These are phyloP conservation scores for Apiosordaria backusii DNA, from an alignment of 495 filamentous ascomycete species.

Conservation along the genomic window DNA sequence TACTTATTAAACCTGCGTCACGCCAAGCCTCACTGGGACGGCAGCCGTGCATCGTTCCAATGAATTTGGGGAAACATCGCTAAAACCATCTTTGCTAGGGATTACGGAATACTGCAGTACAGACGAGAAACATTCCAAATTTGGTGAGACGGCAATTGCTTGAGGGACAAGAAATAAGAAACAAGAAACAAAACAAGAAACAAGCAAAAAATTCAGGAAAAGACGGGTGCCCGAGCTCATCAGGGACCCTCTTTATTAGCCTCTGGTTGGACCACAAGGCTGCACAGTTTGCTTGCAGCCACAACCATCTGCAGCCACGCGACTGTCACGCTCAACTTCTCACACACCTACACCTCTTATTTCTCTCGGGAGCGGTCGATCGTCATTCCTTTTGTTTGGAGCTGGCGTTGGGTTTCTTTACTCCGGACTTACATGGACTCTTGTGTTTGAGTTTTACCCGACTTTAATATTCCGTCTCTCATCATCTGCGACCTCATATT, in stretches of 20 bases:
- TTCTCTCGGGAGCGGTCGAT: not conserved
- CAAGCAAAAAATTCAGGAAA: not conserved
- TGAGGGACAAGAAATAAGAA: not conserved
- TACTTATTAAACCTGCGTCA: conserved; percentile 23
- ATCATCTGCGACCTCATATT: not conserved
- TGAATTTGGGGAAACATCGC: not conserved
- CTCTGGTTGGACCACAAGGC: not conserved
- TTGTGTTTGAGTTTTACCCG: not conserved
- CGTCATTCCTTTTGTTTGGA: not conserved
- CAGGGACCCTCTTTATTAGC: not conserved
- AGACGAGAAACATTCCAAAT: not conserved
- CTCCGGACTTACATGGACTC: not conserved
- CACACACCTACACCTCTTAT: not conserved
- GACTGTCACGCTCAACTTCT: not conserved
- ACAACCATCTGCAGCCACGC: not conserved
- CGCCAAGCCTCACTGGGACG: not conserved
- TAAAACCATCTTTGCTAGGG: not conserved
- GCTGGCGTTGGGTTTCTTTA: not conserved
- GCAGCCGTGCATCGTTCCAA: not conserved
- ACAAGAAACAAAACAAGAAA: not conserved
- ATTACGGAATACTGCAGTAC: not conserved
- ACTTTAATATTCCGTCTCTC: not conserved
- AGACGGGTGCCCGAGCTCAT: not conserved
- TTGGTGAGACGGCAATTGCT: not conserved
- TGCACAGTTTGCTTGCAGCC: not conserved